Conservation (phyloP, 2,329 filamentous ascomycete species). For the Trichoderma guizhouense region DNA sequence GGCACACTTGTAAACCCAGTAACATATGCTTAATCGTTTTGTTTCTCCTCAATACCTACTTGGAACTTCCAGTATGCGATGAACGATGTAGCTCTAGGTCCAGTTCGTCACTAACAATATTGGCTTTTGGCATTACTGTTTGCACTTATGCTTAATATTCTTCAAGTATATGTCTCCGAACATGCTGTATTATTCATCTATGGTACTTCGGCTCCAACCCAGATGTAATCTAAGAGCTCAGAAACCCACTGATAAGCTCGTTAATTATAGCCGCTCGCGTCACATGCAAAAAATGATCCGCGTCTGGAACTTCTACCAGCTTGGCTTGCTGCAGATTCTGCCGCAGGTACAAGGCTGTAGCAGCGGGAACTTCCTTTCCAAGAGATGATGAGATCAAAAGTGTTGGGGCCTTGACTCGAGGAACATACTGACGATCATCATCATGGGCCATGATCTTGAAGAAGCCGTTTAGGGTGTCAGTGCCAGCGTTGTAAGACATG, state of each 20-base stretch:
- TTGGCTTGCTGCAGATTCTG: neutral
- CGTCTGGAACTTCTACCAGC: neutral
- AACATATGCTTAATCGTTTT: neutral
- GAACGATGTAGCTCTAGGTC: neutral
- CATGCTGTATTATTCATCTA: neutral
- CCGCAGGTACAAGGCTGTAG: neutral
- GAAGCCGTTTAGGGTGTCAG: neutral
- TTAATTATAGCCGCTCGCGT: neutral
- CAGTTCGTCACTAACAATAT: neutral
- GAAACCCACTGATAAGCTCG: neutral
- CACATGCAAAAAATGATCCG: neutral
- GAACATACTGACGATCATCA: neutral
- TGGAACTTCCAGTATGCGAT: neutral
- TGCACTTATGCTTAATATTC: neutral
- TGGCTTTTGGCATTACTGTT: neutral
- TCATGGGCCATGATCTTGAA: neutral
- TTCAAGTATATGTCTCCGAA: neutral
- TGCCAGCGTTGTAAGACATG: neutral
- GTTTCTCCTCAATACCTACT: neutral
- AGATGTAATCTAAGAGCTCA: neutral
- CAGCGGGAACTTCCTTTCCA: neutral
- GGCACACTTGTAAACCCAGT: neutral
- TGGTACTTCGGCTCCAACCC: neutral
- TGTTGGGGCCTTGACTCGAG: neutral
- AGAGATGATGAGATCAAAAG: neutral